phyloP scores from a whole-genome alignment of 2,329 filamentous ascomycete species.

The Colletotrichum kahawae region DNA sequence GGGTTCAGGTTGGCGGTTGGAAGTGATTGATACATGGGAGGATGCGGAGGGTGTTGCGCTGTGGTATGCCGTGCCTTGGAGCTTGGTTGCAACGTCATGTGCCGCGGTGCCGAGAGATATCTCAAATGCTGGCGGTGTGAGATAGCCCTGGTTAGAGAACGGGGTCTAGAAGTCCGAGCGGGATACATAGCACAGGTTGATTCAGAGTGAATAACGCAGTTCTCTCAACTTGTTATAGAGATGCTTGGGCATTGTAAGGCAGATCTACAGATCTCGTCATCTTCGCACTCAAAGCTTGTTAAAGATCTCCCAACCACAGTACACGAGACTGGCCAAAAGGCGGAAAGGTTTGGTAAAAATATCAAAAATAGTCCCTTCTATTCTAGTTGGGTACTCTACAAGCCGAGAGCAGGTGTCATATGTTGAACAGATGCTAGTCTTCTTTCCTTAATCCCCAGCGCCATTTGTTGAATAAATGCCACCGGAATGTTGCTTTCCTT shows the following conservation, averaged over 20 bases:
- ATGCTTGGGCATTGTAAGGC: neutral
- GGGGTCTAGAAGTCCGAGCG: neutral
- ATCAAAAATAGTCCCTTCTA: neutral
- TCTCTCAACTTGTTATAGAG: neutral
- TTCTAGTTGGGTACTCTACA: neutral
- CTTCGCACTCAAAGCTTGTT: neutral
- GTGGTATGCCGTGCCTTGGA: neutral
- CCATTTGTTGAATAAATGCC: conserved; percentile 26
- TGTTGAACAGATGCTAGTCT: conserved; percentile 24
- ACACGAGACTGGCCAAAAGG: neutral
- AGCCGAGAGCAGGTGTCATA: conserved; percentile 22
- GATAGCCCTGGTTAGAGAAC: neutral
- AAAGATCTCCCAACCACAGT: neutral
- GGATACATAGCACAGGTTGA: neutral
- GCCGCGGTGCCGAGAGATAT: neutral
- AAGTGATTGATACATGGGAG: neutral
- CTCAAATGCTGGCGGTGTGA: neutral
- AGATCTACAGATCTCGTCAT: neutral
- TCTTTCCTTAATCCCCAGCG: conserved; percentile 21
- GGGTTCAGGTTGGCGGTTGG: neutral
- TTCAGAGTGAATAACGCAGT: neutral
- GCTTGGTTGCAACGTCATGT: neutral
- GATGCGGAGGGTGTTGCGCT: neutral
- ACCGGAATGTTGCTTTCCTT: conserved; percentile 14
- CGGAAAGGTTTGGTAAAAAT: neutral